A percentile compares a stretch with the other conserved stretches of the same genome.
These are phyloP conservation scores for Suhomyces tanzawaensis DNA, from an alignment of 805 yeast species.

Conservation along the genomic window DNA sequence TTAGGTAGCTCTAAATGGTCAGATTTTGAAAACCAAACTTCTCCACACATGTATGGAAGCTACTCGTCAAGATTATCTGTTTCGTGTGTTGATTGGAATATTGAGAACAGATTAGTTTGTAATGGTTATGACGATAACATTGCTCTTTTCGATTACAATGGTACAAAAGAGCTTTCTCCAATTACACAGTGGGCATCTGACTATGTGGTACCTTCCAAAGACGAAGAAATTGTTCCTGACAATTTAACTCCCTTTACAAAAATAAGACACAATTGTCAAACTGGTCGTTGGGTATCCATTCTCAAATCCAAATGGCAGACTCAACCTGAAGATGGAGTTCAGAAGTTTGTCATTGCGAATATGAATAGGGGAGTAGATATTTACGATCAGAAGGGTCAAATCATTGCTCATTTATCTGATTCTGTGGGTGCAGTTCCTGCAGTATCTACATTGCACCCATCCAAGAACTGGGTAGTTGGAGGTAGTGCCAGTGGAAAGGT, in stretches of 20 bases:
- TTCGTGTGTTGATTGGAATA: constrained; percentile 81
- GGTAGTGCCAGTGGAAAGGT: constrained; percentile 94
- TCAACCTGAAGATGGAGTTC: constrained; percentile 63
- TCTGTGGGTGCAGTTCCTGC: constrained; percentile 91
- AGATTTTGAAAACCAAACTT: constrained; percentile 44
- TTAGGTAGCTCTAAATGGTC: constrained; percentile 53
- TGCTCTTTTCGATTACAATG: constrained; percentile 57
- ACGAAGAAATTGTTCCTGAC: constrained; percentile 24
- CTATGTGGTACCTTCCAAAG: constrained; percentile 14
- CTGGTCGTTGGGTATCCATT: constrained; percentile 96
- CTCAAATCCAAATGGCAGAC: constrained; percentile 85
- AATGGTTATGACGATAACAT: constrained; percentile 92
- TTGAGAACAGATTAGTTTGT: constrained; percentile 68
- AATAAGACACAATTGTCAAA: constrained; percentile 87
- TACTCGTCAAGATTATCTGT: constrained; percentile 77
- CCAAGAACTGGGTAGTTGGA: constrained; percentile 87
- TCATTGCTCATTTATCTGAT: constrained; percentile 69
- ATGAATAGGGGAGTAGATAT: constrained; percentile 89
- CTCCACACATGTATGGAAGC: constrained; percentile 56
- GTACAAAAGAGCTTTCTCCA: constrained; percentile 20
- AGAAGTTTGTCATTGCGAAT: constrained; percentile 87
- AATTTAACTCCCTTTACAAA: constrained; percentile 59
- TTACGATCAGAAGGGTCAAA: constrained; percentile 72
- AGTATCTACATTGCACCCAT: constrained; percentile 77
- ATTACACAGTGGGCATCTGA: constrained; percentile 26